Base-by-base conservation (phyloP, 139 green algal species). In the Asterochloris erici region DNA sequence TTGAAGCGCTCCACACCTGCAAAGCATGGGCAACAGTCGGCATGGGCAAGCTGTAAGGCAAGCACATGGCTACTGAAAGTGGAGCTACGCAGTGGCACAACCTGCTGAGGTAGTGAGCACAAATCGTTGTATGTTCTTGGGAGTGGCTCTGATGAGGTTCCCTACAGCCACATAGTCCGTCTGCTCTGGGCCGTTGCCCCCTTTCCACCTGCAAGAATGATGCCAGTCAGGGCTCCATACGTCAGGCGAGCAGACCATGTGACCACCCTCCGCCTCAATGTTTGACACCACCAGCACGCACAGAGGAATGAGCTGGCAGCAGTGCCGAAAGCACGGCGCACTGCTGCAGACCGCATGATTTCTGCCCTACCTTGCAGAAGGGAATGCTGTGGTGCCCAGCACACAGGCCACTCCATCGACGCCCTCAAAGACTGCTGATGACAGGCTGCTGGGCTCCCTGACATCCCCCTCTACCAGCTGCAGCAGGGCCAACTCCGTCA, bases 321-420 rank as follows among this genome's bases (percentile, higher is more conserved):
- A 63, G 9, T 1, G 19, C 66, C 17, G 66, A 4, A 6, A 26
- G 66, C 66, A 54, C 38, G 38, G 38, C 38, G 6, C 38, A 54
- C 38, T 54, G 38, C 28, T 24, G 27, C 28, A 79, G 16, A 68
- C 47, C 28, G 19, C 38, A 26, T 26, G 16, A 19, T 21, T 0
- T 64, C 11, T 24, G 24, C n/a, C 14, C 38, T 79, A 81, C 77
- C 77, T 81, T 60, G 77, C 77, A 63, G 92, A 95, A 27, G 94
- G 95, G 86, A 98, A 98, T 12, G 95, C 95, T 19, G 95, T 98
- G 11, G 95, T 98, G 28, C 95, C 95, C 13, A 93, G 95, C 68
- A 82, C 87, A 83, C 91, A 95, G 28, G 83, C 86, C 9, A 98
- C 90, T 0, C 83, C 89, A 78, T 90, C 84, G 14, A 96, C 90